phyloP scores from a whole-genome alignment of 2,329 filamentous ascomycete species.

The Beauveria medogensis region DNA sequence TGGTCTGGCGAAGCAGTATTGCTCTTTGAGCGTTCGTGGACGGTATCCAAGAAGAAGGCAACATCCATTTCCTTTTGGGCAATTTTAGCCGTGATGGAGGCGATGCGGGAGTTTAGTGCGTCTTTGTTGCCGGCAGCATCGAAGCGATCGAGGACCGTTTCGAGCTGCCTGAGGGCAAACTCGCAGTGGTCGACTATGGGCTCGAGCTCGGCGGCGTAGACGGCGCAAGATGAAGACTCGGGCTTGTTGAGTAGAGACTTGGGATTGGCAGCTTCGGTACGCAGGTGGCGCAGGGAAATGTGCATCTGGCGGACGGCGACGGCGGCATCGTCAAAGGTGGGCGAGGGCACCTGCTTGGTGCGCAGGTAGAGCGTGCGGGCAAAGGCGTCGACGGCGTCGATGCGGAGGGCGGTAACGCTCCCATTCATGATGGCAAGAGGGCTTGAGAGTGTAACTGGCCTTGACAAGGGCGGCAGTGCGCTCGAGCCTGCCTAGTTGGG shows the following conservation, averaged over 20 bases:
- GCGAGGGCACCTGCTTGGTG: constrained; percentile 35
- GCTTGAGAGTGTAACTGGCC: neutral
- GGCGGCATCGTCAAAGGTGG: constrained; percentile 42
- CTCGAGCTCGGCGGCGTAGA: constrained; percentile 41
- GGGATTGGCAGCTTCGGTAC: constrained; percentile 47
- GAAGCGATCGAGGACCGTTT: constrained; percentile 43
- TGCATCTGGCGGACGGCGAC: constrained; percentile 45
- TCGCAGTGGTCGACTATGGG: constrained; percentile 48
- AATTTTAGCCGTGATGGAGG: constrained; percentile 37
- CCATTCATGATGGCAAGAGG: constrained; percentile 4
- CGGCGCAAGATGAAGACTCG: constrained; percentile 23
- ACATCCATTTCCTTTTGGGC: constrained; percentile 44
- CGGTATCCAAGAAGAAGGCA: constrained; percentile 48
- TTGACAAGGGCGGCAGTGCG: neutral
- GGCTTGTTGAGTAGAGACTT: constrained; percentile 45
- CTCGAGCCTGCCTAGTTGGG: neutral
- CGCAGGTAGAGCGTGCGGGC: constrained; percentile 48
- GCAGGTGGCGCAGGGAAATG: constrained; percentile 48
- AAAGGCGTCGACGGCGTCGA: constrained; percentile 48
- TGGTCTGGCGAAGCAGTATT: constrained; percentile 29
- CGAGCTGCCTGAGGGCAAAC: constrained; percentile 46
- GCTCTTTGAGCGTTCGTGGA: constrained; percentile 44
- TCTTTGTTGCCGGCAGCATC: constrained; percentile 23
- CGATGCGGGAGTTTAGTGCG: constrained; percentile 30
- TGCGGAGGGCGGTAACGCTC: constrained; percentile 29